Evolutionary conservation across 2,329 filamentous ascomycete species (phyloP).

Genomic region (Tetracladium maxilliforme): DNA sequence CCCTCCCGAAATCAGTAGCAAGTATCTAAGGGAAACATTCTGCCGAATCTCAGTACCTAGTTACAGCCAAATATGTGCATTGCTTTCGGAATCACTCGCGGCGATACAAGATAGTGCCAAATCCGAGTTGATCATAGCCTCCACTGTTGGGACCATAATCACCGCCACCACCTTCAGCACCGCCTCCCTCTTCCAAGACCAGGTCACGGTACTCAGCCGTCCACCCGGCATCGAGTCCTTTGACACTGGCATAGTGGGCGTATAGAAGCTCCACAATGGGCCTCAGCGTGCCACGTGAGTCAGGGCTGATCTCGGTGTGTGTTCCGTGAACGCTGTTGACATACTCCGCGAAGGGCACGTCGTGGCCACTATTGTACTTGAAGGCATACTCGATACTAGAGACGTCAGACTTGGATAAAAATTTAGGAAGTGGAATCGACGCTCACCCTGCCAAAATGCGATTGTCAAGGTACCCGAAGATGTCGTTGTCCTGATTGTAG

Average conservation of each 20-base stretch:
- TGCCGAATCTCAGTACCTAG: too few relatives aligned
- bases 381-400: conserved; percentile 18
- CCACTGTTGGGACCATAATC: conserved; percentile 23
- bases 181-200: conserved; percentile 15
- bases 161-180: conserved; percentile 26
- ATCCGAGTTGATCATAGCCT: conserved; percentile 23
- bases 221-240: conserved; percentile 19
- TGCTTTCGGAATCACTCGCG: too few relatives aligned
- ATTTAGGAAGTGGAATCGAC: conserved; percentile 2
- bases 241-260: conserved; percentile 21
- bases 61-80: too few relatives aligned
- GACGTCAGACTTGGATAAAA: not conserved
- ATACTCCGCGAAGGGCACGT: conserved; percentile 25
- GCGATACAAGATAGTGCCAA: too few relatives aligned
- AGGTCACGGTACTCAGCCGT: conserved; percentile 20
- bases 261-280: conserved; percentile 23
- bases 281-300: conserved; percentile 16
- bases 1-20: too few relatives aligned
- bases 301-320: conserved; percentile 16
- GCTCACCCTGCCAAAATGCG: conserved; percentile 19
- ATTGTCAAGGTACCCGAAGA: conserved; percentile 18
- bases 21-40: too few relatives aligned
- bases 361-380: conserved; percentile 25
- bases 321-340: conserved; percentile 20
- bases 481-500: conserved; percentile 24